Evolutionary conservation across 257 asterid species (phyloP), one percentile per base, ranked within the genome.

Genomic region (Solanum arcanum): DNA sequence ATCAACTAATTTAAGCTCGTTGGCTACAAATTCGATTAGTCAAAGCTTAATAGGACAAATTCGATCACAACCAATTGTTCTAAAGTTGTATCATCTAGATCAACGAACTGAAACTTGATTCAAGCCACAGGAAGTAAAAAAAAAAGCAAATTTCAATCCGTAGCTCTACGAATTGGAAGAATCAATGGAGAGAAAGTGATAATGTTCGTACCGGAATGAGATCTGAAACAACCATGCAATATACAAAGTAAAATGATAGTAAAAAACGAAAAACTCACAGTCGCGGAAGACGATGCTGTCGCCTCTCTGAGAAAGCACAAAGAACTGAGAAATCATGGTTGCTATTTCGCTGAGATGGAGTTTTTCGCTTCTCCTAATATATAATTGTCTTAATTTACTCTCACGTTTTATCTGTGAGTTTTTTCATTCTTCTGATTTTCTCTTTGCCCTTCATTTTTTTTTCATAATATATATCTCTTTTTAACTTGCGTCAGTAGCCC

Each of bases 271-370:
- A 88, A 88, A 82, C 94, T 46, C 70, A 97, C 99, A 97, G 88
- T 97, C 99, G 49, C 99, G 97, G 85, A 97, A 96, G 85, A 97
- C 98, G 94, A 97, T 97, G 92, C 94, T 97, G 73, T 97, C 99
- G 93, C 99, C 99, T 90, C 99, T 94, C 90, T 96, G 99, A 12
- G 99, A 97, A 85, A 97, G 99, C 73, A 97, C 98, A 87, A 97
- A 97, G 93, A 97, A 96, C 91, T 97, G 99, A 56, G 99, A 97
- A 90, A 97, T 96, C 98, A 97, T 96, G 35, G 47, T 29, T 80
- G 44, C 68, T 47, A 80, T 47, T 80, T 29, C 42, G 18, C 16
- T 47, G 10, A 18, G 12, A 39, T 39, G 56, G 59, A 41, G 21
- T 5, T 16, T 80, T 80, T 80, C 29, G 20, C 23, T 47, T 52